These are phyloP conservation scores for Botrytis tulipae DNA, from an alignment of 2,329 filamentous ascomycete genomes.

Conservation along the genomic window DNA sequence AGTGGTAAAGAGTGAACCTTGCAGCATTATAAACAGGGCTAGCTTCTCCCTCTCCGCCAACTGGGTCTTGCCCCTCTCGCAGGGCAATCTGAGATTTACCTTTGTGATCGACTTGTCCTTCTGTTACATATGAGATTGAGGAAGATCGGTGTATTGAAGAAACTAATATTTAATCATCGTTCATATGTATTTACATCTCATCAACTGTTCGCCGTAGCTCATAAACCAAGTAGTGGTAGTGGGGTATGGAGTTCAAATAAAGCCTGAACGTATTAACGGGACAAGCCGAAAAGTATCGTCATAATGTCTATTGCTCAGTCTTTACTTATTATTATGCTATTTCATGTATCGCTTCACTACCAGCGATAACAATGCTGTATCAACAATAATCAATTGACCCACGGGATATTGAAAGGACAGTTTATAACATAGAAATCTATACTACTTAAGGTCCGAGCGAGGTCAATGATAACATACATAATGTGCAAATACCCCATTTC, in stretches of 20 bases:
- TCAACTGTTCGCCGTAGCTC: not conserved
- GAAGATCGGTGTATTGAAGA: not conserved
- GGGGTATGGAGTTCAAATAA: constrained; percentile 10
- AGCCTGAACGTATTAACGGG: not conserved
- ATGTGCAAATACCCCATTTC: constrained; percentile 8
- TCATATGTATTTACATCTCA: not conserved
- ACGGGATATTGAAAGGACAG: constrained; percentile 12
- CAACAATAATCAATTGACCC: not conserved
- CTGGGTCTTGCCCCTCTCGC: not conserved
- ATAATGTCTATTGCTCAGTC: not conserved
- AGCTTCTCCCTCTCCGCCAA: not conserved
- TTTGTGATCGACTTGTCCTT: not conserved
- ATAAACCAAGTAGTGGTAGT: not conserved
- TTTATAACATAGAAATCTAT: not conserved
- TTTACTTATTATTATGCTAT: not conserved
- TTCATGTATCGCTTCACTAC: not conserved
- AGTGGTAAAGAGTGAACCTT: constrained; percentile 3
- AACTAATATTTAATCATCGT: not conserved
- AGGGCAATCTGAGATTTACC: not conserved
- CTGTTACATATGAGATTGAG: not conserved
- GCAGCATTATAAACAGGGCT: not conserved
- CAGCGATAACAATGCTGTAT: constrained; percentile 1
- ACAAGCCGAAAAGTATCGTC: constrained; percentile 4
- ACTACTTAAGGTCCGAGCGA: constrained; percentile 5
- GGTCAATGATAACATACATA: not conserved